phyloP scores from a whole-genome alignment of 2,329 filamentous ascomycete genomes.

The Ophiostoma fasciatum region DNA sequence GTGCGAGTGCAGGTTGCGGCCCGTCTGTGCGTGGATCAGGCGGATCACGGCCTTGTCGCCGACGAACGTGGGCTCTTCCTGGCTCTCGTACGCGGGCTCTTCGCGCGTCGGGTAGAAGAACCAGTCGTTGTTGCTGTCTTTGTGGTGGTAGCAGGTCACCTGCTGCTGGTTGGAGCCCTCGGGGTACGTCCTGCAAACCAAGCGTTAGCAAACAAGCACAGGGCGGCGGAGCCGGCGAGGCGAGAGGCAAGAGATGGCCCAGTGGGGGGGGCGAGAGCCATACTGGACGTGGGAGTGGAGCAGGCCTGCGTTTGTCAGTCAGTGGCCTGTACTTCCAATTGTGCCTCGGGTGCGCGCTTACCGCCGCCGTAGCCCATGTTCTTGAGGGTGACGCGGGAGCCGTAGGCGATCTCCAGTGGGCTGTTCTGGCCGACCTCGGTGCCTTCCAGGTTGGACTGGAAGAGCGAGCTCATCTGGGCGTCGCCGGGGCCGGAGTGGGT shows the following conservation, averaged over 20 bases:
- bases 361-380: slow-evolving; percentile 98
- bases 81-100: slow-evolving; percentile 56
- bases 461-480: slow-evolving; percentile 99
- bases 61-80: slow-evolving; percentile 60
- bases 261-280: too few species aligned
- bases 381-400: slow-evolving; percentile 85
- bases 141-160: slow-evolving; percentile 98
- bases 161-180: slow-evolving; percentile 92
- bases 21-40: slow-evolving; percentile 86
- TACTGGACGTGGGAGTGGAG: slow-evolving; percentile 84
- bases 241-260: too few species aligned
- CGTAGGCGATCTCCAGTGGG: slow-evolving; percentile 78
- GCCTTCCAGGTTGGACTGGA: slow-evolving; percentile 90
- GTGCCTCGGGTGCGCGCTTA: too few species aligned
- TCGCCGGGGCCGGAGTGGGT: slow-evolving; percentile 91
- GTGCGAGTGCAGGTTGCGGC: slow-evolving; percentile 94
- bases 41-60: slow-evolving; percentile 66
- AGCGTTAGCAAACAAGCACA: background rate
- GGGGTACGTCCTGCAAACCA: slow-evolving; percentile 50
- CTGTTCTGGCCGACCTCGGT: slow-evolving; percentile 92
- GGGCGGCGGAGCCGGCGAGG: too few species aligned
- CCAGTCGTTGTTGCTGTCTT: slow-evolving; percentile 99
- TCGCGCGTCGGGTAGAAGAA: slow-evolving; percentile 91
- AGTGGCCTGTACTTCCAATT: too few species aligned
- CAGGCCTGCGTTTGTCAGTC: slow-evolving; percentile 41